Conservation (phyloP, 768 basidiomycete genomes). For the Podaxis carcinomalis region DNA sequence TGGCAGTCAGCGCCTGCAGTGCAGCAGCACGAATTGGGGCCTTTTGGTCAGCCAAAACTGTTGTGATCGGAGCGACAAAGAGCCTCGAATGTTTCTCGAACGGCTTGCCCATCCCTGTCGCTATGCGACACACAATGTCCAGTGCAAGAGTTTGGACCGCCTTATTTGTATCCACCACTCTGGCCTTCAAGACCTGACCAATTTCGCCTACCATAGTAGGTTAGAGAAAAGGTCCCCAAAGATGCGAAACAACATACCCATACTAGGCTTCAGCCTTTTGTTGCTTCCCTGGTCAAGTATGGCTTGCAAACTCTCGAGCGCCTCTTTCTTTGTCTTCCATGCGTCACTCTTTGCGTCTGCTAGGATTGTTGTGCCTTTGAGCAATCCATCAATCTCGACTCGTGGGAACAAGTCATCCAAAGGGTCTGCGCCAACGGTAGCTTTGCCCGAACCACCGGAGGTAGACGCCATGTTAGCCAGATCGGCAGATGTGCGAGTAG, state of each 20-base stretch:
- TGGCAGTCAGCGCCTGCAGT: slow-evolving; percentile 72
- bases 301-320: slow-evolving; percentile 77
- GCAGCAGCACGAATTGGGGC: slow-evolving; percentile 78
- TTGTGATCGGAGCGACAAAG: slow-evolving; percentile 71
- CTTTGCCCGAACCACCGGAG: slow-evolving; percentile 36
- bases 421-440: slow-evolving; percentile 52
- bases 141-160: slow-evolving; percentile 87
- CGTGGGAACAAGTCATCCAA: slow-evolving; percentile 94
- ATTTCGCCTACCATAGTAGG: slow-evolving; percentile 68
- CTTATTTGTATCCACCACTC: slow-evolving; percentile 91
- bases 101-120: slow-evolving; percentile 90
- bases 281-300: slow-evolving; percentile 89
- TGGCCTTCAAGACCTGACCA: slow-evolving; percentile 78
- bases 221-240: slow-evolving; percentile 8
- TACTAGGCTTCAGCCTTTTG: slow-evolving; percentile 84
- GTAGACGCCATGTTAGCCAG: slow-evolving; percentile 47
- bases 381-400: slow-evolving; percentile 83
- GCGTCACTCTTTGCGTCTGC: slow-evolving; percentile 86
- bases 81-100: slow-evolving; percentile 88
- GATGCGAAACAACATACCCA: slow-evolving; percentile 53
- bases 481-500: slow-evolving; percentile 75
- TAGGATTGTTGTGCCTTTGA: slow-evolving; percentile 80
- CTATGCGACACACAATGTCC: slow-evolving; percentile 86
- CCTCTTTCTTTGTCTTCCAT: slow-evolving; percentile 97
- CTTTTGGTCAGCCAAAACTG: slow-evolving; percentile 91